These are phyloP conservation scores for Echium plantagineum DNA, from an alignment of 257 asterid genomes.

Conservation along the genomic window DNA sequence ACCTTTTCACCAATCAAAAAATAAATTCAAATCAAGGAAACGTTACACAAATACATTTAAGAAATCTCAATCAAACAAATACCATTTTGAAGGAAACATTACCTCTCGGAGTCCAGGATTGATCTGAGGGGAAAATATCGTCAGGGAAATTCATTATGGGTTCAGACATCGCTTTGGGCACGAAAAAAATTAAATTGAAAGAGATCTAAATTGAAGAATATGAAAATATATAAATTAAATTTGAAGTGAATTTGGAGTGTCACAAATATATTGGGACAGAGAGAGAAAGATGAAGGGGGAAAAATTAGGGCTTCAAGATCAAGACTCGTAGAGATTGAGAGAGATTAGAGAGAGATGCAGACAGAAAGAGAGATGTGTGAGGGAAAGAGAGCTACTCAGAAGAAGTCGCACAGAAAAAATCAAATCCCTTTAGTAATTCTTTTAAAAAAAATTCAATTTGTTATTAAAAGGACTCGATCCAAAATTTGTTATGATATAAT, in stretches of 20 bases:
- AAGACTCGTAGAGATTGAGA: no score
- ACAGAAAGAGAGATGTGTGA: no score
- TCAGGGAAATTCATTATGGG: conserved; percentile 68
- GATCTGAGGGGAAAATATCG: conserved; percentile 66
- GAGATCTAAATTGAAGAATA: background rate
- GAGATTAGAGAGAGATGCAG: no score
- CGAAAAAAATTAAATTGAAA: background rate
- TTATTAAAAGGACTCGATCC: no score
- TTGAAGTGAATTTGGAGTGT: background rate
- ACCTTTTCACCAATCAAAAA: conserved; percentile 9
- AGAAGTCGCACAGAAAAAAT: no score
- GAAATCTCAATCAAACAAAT: background rate
- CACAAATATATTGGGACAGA: background rate
- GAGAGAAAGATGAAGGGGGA: background rate
- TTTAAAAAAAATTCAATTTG: no score
- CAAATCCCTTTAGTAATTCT: no score
- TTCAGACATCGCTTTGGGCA: conserved; percentile 47
- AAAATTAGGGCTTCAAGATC: background rate
- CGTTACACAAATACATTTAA: conserved; percentile 3
- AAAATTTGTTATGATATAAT: no score
- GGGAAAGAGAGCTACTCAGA: no score
- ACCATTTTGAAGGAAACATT: conserved; percentile 1
- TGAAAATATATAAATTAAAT: background rate
- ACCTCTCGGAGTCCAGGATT: conserved; percentile 76
- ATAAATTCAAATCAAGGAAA: conserved; percentile 8